These are phyloP conservation scores for Hordeum vulgare DNA, from an alignment of 176 grass and related monocot genomes.

Conservation along the genomic window DNA sequence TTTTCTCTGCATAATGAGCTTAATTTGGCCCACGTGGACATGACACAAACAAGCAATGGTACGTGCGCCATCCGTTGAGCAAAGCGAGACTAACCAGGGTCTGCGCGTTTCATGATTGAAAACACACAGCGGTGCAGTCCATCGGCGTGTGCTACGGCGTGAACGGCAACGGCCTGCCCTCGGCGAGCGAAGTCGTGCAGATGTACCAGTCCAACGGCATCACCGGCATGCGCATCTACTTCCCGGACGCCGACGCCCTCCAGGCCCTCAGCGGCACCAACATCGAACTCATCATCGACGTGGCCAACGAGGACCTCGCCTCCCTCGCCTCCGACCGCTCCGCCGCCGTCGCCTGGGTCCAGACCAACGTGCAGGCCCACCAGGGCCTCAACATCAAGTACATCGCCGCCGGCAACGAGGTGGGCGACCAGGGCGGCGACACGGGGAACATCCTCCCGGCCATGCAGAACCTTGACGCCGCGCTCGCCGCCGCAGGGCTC, in stretches of 20 bases:
- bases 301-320: conserved; percentile 2
- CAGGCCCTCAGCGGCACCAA: conserved; percentile 13
- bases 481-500: too few relatives aligned
- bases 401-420: conserved; percentile 57
- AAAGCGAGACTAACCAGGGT: too few relatives aligned
- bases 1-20: too few relatives aligned
- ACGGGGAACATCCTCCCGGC: neutral
- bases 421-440: neutral
- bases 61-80: too few relatives aligned
- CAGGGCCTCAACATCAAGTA: conserved; percentile 26
- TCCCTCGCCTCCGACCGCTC: neutral
- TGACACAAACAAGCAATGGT: too few relatives aligned
- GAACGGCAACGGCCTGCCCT: conserved; percentile 3
- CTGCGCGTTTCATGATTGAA: too few relatives aligned
- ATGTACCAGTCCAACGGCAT: conserved; percentile 25
- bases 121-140: conserved; percentile 11
- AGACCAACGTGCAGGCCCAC: conserved; percentile 16
- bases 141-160: conserved; percentile 39
- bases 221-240: conserved; percentile 41
- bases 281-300: conserved; percentile 41
- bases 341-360: neutral
- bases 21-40: too few relatives aligned
- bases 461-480: too few relatives aligned
- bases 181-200: conserved; percentile 19
- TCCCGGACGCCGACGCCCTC: neutral